Conservation (phyloP, 768 basidiomycete genomes). For the Imleria badia region DNA sequence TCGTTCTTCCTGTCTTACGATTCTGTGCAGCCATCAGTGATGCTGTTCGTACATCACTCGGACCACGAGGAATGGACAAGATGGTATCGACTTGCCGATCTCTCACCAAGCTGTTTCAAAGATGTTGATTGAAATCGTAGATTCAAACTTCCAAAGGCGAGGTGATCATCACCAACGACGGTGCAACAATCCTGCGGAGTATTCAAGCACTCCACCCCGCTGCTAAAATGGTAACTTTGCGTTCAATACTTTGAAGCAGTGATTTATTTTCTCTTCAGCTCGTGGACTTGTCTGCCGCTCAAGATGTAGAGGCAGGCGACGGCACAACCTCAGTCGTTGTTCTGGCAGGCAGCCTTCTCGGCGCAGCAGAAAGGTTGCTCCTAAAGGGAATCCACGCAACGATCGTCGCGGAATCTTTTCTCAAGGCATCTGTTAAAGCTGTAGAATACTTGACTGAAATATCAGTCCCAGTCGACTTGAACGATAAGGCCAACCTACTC, state of each 20-base stretch:
- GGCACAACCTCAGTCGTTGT: slow-evolving; percentile 98
- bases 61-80: slow-evolving; percentile 99
- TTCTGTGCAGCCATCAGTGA: slow-evolving; percentile 81
- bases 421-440: slow-evolving; percentile 87
- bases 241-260: neutral
- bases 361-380: slow-evolving; percentile 95
- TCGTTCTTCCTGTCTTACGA: neutral
- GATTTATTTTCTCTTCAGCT: slow-evolving; percentile 50
- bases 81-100: slow-evolving; percentile 61
- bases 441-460: slow-evolving; percentile 94
- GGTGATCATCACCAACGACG: slow-evolving; percentile 98
- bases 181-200: slow-evolving; percentile 94
- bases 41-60: slow-evolving; percentile 94
- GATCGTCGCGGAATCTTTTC: slow-evolving; percentile 93
- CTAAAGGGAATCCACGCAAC: slow-evolving; percentile 97
- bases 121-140: slow-evolving; percentile 40
- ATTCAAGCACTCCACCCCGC: slow-evolving; percentile 97
- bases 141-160: slow-evolving; percentile 97
- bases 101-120: neutral
- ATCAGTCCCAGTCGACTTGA: slow-evolving; percentile 88
- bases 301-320: slow-evolving; percentile 98
- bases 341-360: slow-evolving; percentile 87
- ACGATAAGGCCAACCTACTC: slow-evolving; percentile 79
- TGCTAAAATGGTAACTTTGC: slow-evolving; percentile 80
- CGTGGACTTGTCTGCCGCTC: slow-evolving; percentile 95